These are phyloP conservation scores for Lasiodiplodia citricola DNA, from an alignment of 2,329 filamentous ascomycete genomes.

Conservation along the genomic window DNA sequence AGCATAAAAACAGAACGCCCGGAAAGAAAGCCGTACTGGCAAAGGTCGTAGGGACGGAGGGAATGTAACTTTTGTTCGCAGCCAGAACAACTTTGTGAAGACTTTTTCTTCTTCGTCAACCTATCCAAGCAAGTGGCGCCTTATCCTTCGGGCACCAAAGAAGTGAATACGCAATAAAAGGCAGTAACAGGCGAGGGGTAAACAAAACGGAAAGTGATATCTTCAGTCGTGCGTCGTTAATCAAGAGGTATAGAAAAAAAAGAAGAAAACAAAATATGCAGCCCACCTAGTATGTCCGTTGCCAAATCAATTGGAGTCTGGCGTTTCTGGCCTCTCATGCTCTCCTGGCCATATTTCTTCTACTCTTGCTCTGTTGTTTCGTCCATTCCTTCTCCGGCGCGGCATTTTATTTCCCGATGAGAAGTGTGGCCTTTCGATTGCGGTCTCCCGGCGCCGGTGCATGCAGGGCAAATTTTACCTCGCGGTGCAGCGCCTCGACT, in stretches of 20 bases:
- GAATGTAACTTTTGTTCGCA: neutral
- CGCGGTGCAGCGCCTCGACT: neutral
- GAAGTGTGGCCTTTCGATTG: neutral
- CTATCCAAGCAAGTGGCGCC: constrained; percentile 11
- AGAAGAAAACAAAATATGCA: constrained; percentile 8
- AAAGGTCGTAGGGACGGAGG: neutral
- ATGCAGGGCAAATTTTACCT: neutral
- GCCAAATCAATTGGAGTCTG: constrained; percentile 14
- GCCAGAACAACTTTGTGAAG: neutral
- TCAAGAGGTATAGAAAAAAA: constrained; percentile 12
- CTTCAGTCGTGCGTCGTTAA: constrained; percentile 22
- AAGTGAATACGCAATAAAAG: constrained; percentile 3
- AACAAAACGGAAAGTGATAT: constrained; percentile 17
- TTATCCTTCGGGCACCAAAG: constrained; percentile 1
- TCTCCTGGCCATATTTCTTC: constrained; percentile 3
- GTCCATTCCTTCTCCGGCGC: neutral
- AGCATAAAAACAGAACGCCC: constrained; percentile 5
- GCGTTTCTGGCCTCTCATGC: constrained; percentile 5
- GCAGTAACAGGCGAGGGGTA: constrained; percentile 1
- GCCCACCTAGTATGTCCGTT: constrained; percentile 22
- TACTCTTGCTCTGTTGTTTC: constrained; percentile 4
- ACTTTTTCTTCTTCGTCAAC: neutral
- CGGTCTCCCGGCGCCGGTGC: neutral
- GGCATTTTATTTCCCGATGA: neutral
- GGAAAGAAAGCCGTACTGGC: constrained; percentile 1